Base-by-base conservation (phyloP, 768 basidiomycete species). In the Pholiota conissans region DNA sequence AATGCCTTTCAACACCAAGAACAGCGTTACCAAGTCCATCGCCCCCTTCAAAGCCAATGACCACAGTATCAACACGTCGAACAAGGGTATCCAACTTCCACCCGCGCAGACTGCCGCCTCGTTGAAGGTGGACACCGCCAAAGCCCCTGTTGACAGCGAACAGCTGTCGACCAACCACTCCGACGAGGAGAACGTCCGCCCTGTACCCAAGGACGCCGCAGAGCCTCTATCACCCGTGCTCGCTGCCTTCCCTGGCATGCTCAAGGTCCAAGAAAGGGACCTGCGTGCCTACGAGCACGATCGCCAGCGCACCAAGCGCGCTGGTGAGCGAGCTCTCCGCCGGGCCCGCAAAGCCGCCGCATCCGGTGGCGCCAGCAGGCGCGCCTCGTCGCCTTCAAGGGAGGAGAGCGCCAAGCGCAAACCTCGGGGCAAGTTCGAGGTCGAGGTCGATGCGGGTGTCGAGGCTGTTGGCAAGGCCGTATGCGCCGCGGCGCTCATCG, bases 221-320 rank as follows among this genome's bases (percentile, higher is more conserved):
- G 55, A 56, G 48, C 57, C 56, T 24, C 53, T 57, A 13, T 55
- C 59, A 26, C 56, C 62, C 9, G 50, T 60, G 20, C 39, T 24
- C 24, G 18, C 20, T 46, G 26, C 37, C 8, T 30, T 32, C 26
- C 9, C 51, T 16, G 13, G 35, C 40, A 34, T 51, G 48, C 37
- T 52, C 18, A 49, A 60, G 54, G 28, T 45, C 42, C 30, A 59
- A 55, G 60, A 63, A 59, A 79, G 78, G 68, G 79, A 81, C 61
- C 56, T 71, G 39, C 77, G 81, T 13, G 78, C 78, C 8, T 78
- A 71, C 64, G 82, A 83, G 68, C 80, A 79, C 61, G 76, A 79
- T 52, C 66, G 82, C 49, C 79, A 82, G 68, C 72, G 75, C 51
- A 63, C 69, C 34, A 80, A 76, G 75, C 76, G 76, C 66, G 73